Base-by-base conservation (phyloP, 192 early-diverging fungal species). In the Backusella macrospora region DNA sequence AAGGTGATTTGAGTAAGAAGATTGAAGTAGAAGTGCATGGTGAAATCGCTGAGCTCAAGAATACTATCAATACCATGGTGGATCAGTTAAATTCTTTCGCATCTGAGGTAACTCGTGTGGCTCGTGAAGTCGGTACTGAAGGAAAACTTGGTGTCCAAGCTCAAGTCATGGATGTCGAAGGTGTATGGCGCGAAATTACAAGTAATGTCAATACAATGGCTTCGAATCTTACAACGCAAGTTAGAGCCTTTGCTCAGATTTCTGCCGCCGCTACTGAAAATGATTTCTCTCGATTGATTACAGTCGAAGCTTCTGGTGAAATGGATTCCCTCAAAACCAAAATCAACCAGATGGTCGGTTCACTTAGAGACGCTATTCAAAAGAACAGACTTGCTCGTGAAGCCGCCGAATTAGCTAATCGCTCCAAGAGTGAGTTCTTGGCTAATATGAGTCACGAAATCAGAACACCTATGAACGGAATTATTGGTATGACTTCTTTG, bases 81-180 rank as follows among this genome's bases (percentile, higher is more conserved):
- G 77, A 80, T 49, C 87, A 86, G 45, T 77, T 90, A 10, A 76
- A 72, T 43, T 86, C 81, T 18, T 89, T 91, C 83, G 90, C 88
- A 3, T 76, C 80, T 0, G 90, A 91, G 70, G 85, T 90, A 34
- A 84, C 83, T 16, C 79, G 85, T 49, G 89, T 90, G 18, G 89
- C 89, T 14, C 76, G 83, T 15, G 86, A 88, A 68, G 89, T 90
- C 14, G 89, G 89, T 64, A 89, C 83, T 0, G 88, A 92, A 62
- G 92, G 92, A 59, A 90, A 89, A 47, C 79, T 94, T 26, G 92
- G 92, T 59, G 92, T 86, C 15, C 90, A 92, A 74, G 92, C 91
- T 0, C 83, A 89, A 46, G 92, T 94, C 0, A 76, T 77, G 16
- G 91, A 89, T 73, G 90, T 92, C 2, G 87, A 87, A 44, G 92